Evolutionary conservation across 768 basidiomycete species (phyloP), one percentile per base, ranked within the genome.

Genomic region (Mycena indigotica): DNA sequence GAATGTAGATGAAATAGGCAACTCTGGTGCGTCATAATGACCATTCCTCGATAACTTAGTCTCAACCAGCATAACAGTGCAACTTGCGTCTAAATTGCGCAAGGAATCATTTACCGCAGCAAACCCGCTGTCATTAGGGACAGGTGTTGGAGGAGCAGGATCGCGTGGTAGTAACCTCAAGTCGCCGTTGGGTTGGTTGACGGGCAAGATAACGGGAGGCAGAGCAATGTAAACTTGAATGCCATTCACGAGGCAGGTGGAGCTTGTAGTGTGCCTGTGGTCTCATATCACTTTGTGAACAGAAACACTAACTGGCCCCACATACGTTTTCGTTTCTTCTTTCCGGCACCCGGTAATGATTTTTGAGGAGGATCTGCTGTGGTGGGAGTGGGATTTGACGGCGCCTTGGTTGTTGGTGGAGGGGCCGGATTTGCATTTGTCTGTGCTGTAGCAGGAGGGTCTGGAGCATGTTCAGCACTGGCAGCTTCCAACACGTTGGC

Each of bases 1-100:
- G 13, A 93, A 92, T 71, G 86, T 93, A 24, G 90, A 91, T 53
- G 91, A 92, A 68, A 94, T 94, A 55, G 86, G 86, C 63, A 73
- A 65, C 61, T 80, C 86, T 60, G 84, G 92, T 92, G 64, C 52
- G 85, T 67, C 30, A 24, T 35, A 25, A 45, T 44, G 51, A 59
- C 55, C 49, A 44, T 39, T 54, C 53, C 57, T 50, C 28, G 39
- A 21, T 24, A n/a, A 32, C 30, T 23, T n/a, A 23, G 45, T 51
- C 21, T 26, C 17, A 23, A 40, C 21, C 67, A 93, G n/a, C n/a
- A n/a, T n/a, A n/a, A n/a, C n/a, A n/a, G 91, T 88, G 52, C 87
- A 84, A 76, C 77, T 78, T 63, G 84, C 88, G 24, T 80, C 86
- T 49, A 85, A 84, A 63, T 82, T 85, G 30, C 81, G 92, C 60